Evolutionary conservation across 2,329 filamentous ascomycete genomes (phyloP), one percentile per base, ranked within the genome.

Genomic region (Penicillium sp.): DNA sequence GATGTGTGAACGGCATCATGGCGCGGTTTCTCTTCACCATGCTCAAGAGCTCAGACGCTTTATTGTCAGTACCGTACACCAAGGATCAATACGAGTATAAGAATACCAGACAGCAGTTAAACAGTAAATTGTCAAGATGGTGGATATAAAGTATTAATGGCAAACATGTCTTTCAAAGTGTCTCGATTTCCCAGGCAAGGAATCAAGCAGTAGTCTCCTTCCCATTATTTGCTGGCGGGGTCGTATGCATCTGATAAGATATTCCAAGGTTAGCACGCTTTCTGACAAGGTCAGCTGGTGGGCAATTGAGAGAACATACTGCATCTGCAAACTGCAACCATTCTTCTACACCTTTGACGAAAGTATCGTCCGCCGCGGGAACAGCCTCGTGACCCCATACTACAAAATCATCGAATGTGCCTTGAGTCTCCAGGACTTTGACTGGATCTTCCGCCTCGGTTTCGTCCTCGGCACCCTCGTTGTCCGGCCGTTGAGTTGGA

Each of bases 381-480:
- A 84, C 64, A 1, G 76, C 73, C 62, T 94, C 92, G 71, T 96
- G 92, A 0, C 84, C 87, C 92, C 92, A 97, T n/a, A 96, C 81
- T 3, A 91, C 75, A 47, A 96, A 71, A 51, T 89, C 80, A 6
- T 91, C 85, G 68, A 97, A 97, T 14, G 80, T 80, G 1, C 85
- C 86, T 18, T 86, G 79, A 42, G 84, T 78, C 47, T 89, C 81
- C 62, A 93, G 72, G 1, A 81, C 75, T 18, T 79, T 79, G 9
- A 85, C 82, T 1, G 83, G 79, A 22, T 83, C 78, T 11, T 77
- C 71, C 7, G 68, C 65, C 39, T 76, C 66, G 14, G 78, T 76
- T 2, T 79, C 75, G 14, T 81, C 74, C 9, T 80, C 78, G 2
- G 74, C 67, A 1, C 77, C 69, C 2, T 80, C 78, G 34, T 73